These are phyloP conservation scores for Camellia granthamiana DNA, from an alignment of 148 eudicot genomes.

Conservation along the genomic window DNA sequence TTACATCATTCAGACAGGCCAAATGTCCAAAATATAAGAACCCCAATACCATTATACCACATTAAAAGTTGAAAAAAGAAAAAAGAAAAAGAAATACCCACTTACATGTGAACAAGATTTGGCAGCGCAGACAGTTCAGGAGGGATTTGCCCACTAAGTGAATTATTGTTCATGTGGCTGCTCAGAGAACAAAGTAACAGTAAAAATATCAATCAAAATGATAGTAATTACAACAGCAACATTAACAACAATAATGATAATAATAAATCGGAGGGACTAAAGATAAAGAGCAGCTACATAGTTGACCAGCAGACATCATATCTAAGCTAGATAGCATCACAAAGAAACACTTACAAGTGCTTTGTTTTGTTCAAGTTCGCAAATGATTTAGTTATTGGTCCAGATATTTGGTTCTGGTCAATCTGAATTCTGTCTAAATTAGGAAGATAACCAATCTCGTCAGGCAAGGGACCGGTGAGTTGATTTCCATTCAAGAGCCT, in stretches of 20 bases:
- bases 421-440: conserved; percentile 61
- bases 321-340: not conserved
- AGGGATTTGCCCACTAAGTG: conserved; percentile 58
- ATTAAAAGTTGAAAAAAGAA: not conserved
- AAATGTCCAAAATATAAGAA: conserved; percentile 6
- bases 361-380: conserved; percentile 60
- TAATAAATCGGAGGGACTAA: not conserved
- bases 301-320: not conserved
- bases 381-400: conserved; percentile 70
- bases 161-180: conserved; percentile 70
- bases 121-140: conserved; percentile 47
- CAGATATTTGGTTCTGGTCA: conserved; percentile 74
- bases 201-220: not conserved
- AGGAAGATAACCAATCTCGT: conserved; percentile 67
- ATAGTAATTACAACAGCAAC: not conserved
- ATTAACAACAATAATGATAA: not conserved
- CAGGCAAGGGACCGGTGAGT: conserved; percentile 77
- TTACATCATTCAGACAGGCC: conserved; percentile 18
- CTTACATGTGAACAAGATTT: conserved; percentile 55
- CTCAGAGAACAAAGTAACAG: conserved; percentile 13
- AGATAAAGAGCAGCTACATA: conserved; percentile 4
- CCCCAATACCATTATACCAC: not conserved
- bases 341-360: conserved; percentile 64
- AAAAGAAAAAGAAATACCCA: not conserved
- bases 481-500: conserved; percentile 87